Percentiles rank a stretch among this genome's conserved stretches.
phyloP scores from a whole-genome alignment of 108 stramenopile species.

The Pseudonitzschia pungens region DNA sequence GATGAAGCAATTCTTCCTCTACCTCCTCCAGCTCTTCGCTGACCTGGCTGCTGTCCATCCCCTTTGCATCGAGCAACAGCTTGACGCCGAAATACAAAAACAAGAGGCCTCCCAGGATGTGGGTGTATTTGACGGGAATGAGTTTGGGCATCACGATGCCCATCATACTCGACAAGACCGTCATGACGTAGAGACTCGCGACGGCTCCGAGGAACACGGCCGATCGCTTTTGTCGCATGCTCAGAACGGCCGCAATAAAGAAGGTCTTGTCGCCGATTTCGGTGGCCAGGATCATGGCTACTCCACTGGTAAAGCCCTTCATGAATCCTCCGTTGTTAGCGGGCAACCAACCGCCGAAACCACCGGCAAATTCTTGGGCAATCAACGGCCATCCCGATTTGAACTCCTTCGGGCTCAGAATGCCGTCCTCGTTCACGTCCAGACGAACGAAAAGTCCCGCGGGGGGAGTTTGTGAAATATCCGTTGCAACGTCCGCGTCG shows the following conservation, averaged over 20 bases:
- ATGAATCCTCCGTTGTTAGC: slow-evolving; percentile 43
- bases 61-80: slow-evolving; percentile 81
- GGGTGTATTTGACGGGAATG: slow-evolving; percentile 90
- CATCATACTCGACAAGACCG: slow-evolving; percentile 87
- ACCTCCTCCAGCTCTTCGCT: slow-evolving; percentile 98
- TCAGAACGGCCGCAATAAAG: slow-evolving; percentile 99
- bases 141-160: slow-evolving; percentile 92
- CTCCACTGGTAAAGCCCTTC: slow-evolving; percentile 70
- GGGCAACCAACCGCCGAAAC: slow-evolving; percentile 21
- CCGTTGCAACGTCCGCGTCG: not conserved
- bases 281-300: slow-evolving; percentile 95
- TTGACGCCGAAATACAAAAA: slow-evolving; percentile 98
- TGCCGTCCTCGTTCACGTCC: slow-evolving; percentile 25
- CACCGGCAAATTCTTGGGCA: slow-evolving; percentile 11
- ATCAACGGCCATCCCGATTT: slow-evolving; percentile 35
- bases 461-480: slow-evolving; percentile 13
- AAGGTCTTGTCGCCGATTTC: slow-evolving; percentile 99
- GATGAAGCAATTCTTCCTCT: slow-evolving; percentile 88
- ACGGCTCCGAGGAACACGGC: slow-evolving; percentile 94
- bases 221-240: slow-evolving; percentile 87
- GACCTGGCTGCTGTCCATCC: slow-evolving; percentile 78
- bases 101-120: slow-evolving; percentile 88
- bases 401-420: slow-evolving; percentile 27
- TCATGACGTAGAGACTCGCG: slow-evolving; percentile 92
- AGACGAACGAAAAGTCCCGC: slow-evolving; percentile 26